Percentiles rank a stretch among this genome's conserved stretches.
These are phyloP conservation scores for Flaveria brownii DNA, from an alignment of 129 eudicot species.

Conservation along the genomic window DNA sequence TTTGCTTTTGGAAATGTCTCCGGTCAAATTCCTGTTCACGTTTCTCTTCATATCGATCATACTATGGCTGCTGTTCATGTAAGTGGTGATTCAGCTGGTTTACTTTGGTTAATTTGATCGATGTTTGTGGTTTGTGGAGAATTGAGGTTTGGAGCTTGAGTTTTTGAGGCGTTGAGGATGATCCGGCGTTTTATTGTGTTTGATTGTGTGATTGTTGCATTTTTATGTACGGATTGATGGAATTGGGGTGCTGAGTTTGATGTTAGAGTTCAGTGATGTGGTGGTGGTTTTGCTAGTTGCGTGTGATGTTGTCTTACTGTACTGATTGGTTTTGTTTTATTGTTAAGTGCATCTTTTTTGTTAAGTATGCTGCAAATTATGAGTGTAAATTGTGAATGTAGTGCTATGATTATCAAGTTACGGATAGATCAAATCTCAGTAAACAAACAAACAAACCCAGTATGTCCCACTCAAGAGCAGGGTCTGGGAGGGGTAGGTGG, in stretches of 20 bases:
- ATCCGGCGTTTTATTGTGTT: background rate
- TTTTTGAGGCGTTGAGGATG: conserved; percentile 17
- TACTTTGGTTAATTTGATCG: background rate
- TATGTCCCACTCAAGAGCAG: too few relatives aligned
- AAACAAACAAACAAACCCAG: too few relatives aligned
- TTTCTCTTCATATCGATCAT: conserved; percentile 76
- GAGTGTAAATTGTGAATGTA: conserved; percentile 1
- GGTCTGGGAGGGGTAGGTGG: too few relatives aligned
- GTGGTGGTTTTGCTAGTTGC: background rate
- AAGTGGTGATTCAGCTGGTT: conserved; percentile 25
- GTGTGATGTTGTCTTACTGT: too few relatives aligned
- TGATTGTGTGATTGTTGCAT: conserved; percentile 5
- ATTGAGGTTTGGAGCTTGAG: conserved; percentile 25
- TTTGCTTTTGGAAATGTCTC: conserved; percentile 49
- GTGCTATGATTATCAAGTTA: background rate
- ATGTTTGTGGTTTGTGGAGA: background rate
- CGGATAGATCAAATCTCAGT: conserved; percentile 19
- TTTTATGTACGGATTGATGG: background rate
- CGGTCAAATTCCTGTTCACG: conserved; percentile 80
- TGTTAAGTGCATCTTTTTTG: background rate
- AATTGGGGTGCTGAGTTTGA: conserved; percentile 13
- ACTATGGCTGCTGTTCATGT: conserved; percentile 84
- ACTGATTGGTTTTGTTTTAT: too few relatives aligned
- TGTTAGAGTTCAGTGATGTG: conserved; percentile 18
- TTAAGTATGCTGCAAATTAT: background rate